Evolutionary conservation across 2,329 filamentous ascomycete species (phyloP).

Genomic region (Sclerotinia trifoliorum): DNA sequence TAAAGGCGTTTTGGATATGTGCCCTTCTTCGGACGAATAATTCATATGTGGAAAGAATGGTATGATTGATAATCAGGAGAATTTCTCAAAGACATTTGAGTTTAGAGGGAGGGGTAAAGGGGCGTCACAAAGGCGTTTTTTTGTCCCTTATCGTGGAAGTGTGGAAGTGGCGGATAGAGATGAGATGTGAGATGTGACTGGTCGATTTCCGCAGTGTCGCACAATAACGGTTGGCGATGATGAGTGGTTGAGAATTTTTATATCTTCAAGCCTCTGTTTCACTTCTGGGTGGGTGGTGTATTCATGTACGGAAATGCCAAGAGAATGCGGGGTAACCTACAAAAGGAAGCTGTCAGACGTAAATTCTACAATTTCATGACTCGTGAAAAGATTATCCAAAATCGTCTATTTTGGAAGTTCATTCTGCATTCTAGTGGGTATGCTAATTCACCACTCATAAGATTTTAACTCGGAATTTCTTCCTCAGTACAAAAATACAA

Average conservation of each 20-base stretch:
- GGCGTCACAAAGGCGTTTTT: background rate
- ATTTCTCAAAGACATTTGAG: background rate
- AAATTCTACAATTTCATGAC: background rate
- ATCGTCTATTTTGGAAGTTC: background rate
- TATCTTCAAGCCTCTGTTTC: conserved; percentile 13
- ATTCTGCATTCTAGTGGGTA: background rate
- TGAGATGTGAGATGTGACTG: conserved; percentile 4
- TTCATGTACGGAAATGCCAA: background rate
- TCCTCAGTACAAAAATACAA: too few species aligned
- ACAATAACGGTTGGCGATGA: background rate
- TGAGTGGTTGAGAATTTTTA: background rate
- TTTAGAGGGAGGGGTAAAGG: background rate
- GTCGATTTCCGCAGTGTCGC: background rate
- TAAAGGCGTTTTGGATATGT: background rate
- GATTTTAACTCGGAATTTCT: background rate
- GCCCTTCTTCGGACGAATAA: background rate
- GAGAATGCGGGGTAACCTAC: conserved; percentile 6
- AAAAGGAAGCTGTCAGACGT: conserved; percentile 4
- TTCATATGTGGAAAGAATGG: background rate
- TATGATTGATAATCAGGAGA: background rate
- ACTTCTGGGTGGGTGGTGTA: background rate
- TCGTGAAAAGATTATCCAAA: background rate
- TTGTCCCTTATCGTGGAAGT: background rate
- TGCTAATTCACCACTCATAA: background rate
- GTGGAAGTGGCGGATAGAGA: background rate